phyloP scores from a whole-genome alignment of 2,329 filamentous ascomycete species.

The Sclerotinia glacialis region DNA sequence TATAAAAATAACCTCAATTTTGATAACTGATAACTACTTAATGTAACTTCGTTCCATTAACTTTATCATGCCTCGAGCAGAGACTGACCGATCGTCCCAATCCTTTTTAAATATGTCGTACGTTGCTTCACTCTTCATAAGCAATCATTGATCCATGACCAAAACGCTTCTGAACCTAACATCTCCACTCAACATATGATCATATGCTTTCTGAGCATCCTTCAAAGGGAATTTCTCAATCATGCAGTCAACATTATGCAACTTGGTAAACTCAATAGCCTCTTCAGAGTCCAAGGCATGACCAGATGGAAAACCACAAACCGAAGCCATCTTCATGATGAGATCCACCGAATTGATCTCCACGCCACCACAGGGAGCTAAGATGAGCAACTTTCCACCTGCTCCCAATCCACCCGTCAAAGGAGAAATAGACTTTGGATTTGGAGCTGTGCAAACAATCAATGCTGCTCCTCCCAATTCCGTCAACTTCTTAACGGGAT shows the following conservation, averaged over 20 bases:
- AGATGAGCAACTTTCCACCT: conserved; percentile 57
- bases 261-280: conserved; percentile 62
- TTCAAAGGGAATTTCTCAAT: conserved; percentile 62
- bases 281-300: conserved; percentile 62
- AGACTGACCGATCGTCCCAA: not conserved
- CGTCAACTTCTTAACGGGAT: conserved; percentile 49
- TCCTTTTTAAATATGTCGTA: not conserved
- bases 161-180: conserved; percentile 36
- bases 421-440: conserved; percentile 51
- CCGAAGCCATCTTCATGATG: conserved; percentile 52
- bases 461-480: conserved; percentile 60
- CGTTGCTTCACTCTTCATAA: too few species aligned
- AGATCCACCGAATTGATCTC: conserved; percentile 46
- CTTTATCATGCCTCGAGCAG: not conserved
- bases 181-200: conserved; percentile 36
- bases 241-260: conserved; percentile 62
- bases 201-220: conserved; percentile 40
- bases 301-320: conserved; percentile 64
- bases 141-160: conserved; percentile 27
- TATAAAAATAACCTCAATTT: too few species aligned
- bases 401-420: conserved; percentile 54
- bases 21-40: not conserved
- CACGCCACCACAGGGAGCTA: conserved; percentile 51
- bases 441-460: conserved; percentile 63
- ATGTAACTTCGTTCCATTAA: not conserved